Base-by-base conservation (phyloP, 495 filamentous ascomycete species). In the Melanomma pulvis-pyrius region DNA sequence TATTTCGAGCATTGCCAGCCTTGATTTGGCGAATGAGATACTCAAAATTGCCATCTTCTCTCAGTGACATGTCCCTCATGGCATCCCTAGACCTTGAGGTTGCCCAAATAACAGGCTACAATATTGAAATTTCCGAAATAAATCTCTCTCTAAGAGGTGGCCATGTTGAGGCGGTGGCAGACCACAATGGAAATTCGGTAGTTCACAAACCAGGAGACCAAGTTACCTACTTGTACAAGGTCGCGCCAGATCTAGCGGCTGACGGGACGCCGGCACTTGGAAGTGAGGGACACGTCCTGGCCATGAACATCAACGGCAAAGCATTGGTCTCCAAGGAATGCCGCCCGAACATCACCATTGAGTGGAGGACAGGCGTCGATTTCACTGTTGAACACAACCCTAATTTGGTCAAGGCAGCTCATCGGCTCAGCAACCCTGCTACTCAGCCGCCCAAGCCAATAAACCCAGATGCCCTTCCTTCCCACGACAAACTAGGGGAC, bases 11-110 rank as follows among this genome's bases (percentile, higher is more conserved):
- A 59, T 88, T 87, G 49, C 92, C 93, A 15, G 87, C 90, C 3
- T 86, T 93, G n/a, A 91, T 92, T 74, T 89, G 91, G 25, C 86
- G 91, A 28, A 86, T 97, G 52, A 83, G 91, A 30, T 96, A 96
- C 74, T 87, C 91, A 26, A 90, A 87, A 63, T 83, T 85, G 8
- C 82, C 83, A 7, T 82, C 86, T 22, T 81, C 84, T 82, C 86
- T 24, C 82, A 69, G 66, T 25, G 67, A 68, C 19, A 51, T 48
- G 21, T 61, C 61, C 5, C 29, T 93, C 0, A 83, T 96, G 49
- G 92, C 93, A 22, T 89, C 90, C 53, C 81, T 97, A 19, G 92
- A 96, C 75, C 80, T 96, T 54, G 93, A 97, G 75, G 88, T 96
- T 58, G 93, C 91, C 0, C 87, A 92, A 22, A 92, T 91, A 65